Evolutionary conservation across 805 yeast species (phyloP).

Genomic region (Wickerhamiella galacta): DNA sequence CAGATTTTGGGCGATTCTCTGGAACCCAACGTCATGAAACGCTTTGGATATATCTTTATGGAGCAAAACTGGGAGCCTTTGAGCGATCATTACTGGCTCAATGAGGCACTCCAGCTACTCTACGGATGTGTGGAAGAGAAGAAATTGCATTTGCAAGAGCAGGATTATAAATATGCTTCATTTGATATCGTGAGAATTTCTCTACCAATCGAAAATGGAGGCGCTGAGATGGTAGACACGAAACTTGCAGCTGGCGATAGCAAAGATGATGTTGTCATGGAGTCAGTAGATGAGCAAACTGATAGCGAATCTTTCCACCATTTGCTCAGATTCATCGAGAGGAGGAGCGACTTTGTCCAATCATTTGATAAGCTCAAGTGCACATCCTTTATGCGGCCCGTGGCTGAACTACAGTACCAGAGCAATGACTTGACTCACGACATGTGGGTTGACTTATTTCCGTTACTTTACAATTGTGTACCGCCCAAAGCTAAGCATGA

Average conservation of each 20-base stretch:
- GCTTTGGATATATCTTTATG: slow-evolving; percentile 71
- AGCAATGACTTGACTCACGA: slow-evolving; percentile 63
- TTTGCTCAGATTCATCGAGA: slow-evolving; percentile 23
- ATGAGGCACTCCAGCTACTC: slow-evolving; percentile 76
- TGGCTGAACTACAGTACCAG: slow-evolving; percentile 67
- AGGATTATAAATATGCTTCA: slow-evolving; percentile 1
- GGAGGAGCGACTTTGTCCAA: slow-evolving; percentile 18
- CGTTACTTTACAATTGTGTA: slow-evolving; percentile 48
- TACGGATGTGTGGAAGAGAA: slow-evolving; percentile 57
- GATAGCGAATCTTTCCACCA: slow-evolving; percentile 17
- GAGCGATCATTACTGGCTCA: slow-evolving; percentile 87
- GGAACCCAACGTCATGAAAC: slow-evolving; percentile 58
- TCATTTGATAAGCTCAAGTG: slow-evolving; percentile 31
- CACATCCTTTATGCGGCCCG: slow-evolving; percentile 47
- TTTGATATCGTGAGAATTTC: slow-evolving; percentile 1
- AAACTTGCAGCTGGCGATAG: no score
- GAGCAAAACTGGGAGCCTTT: slow-evolving; percentile 96
- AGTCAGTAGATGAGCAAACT: slow-evolving; percentile 11
- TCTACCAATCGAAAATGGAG: slow-evolving; percentile 1
- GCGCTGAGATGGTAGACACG: slow-evolving; percentile 24
- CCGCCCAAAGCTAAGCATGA: slow-evolving; percentile 70
- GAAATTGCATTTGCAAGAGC: slow-evolving; percentile 26
- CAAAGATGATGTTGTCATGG: slow-evolving; percentile 13
- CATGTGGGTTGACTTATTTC: slow-evolving; percentile 76
- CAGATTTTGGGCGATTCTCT: slow-evolving; percentile 58